phyloP scores from a whole-genome alignment of 768 basidiomycete species.

The Serendipita sp. region DNA sequence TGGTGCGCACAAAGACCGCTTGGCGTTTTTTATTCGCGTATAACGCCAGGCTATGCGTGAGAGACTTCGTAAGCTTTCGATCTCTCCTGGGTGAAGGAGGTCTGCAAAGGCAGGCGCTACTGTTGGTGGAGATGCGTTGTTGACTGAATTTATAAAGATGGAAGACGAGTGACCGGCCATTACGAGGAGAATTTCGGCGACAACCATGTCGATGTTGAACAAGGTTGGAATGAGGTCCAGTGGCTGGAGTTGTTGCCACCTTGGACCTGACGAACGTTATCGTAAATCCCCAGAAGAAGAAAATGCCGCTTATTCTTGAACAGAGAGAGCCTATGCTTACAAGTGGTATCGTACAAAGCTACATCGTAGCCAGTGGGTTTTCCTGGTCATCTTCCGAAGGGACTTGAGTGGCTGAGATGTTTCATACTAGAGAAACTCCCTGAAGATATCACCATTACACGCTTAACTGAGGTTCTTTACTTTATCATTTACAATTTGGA shows the following conservation, averaged over 20 bases:
- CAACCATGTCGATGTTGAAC: neutral
- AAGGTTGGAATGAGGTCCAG: neutral
- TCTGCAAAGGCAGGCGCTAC: conserved; percentile 47
- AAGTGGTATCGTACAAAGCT: neutral
- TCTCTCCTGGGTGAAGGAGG: conserved; percentile 79
- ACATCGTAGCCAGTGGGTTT: neutral
- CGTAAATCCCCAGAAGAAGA: neutral
- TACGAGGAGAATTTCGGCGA: conserved; percentile 67
- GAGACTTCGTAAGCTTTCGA: conserved; percentile 66
- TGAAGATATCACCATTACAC: neutral
- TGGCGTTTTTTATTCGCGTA: conserved; percentile 45
- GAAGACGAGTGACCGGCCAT: conserved; percentile 80
- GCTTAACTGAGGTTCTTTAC: neutral
- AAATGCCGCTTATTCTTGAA: neutral
- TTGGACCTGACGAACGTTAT: neutral
- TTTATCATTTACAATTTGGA: neutral
- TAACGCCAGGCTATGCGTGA: conserved; percentile 62
- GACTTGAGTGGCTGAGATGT: neutral
- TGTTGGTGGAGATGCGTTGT: conserved; percentile 18
- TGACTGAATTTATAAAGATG: conserved; percentile 44
- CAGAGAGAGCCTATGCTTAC: neutral
- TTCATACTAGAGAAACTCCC: neutral
- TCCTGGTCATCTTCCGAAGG: neutral
- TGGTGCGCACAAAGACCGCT: conserved; percentile 29
- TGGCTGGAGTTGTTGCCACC: neutral